These are phyloP conservation scores for Paracamarosporium sp. DNA, from an alignment of 2,329 filamentous ascomycete species.

Conservation along the genomic window DNA sequence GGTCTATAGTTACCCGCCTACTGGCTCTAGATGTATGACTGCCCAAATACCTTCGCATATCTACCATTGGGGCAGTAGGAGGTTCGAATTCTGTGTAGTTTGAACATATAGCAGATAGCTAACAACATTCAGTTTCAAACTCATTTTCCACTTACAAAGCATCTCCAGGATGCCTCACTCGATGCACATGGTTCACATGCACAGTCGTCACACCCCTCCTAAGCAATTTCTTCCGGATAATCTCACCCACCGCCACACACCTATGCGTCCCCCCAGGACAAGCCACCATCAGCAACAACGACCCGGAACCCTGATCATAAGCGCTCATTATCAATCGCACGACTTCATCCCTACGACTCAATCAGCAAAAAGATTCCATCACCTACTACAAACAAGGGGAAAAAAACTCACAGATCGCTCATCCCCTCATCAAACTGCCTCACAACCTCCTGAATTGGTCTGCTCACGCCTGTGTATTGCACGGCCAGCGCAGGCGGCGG, in stretches of 20 bases:
- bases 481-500: background rate
- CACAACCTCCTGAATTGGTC: background rate
- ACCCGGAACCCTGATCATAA: slow-evolving; percentile 1
- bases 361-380: background rate
- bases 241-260: slow-evolving; percentile 38
- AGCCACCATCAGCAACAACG: slow-evolving; percentile 4
- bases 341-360: background rate
- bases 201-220: slow-evolving; percentile 19
- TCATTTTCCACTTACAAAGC: background rate
- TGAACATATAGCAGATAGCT: no score
- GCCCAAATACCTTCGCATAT: no score
- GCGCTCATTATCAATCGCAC: background rate
- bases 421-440: background rate
- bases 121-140: no score
- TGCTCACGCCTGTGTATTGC: background rate
- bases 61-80: no score
- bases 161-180: slow-evolving; percentile 24
- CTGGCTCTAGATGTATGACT: no score
- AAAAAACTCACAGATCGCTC: background rate
- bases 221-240: slow-evolving; percentile 26
- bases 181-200: slow-evolving; percentile 37
- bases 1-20: no score
- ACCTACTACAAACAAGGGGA: background rate
- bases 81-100: no score
- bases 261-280: slow-evolving; percentile 39